These are phyloP conservation scores for Aspergillus bridgeri DNA, from an alignment of 495 filamentous ascomycete genomes.

Conservation along the genomic window DNA sequence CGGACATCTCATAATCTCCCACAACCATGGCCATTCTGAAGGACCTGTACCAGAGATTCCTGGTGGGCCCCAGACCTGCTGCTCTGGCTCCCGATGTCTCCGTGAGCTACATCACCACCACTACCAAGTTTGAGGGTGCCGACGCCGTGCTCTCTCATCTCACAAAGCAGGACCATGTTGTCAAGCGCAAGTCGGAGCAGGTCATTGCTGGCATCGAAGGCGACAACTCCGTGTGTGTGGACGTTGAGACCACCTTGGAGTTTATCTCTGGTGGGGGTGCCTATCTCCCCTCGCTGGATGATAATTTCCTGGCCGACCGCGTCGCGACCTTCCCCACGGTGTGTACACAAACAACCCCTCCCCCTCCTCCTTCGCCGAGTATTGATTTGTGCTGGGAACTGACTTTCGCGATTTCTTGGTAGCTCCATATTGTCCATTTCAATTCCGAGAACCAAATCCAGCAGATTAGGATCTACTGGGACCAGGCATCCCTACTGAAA, in stretches of 20 bases:
- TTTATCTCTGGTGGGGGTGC: slow-evolving; percentile 77
- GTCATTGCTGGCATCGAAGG: slow-evolving; percentile 70
- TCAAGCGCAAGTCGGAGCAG: slow-evolving; percentile 74
- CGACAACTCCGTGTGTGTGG: slow-evolving; percentile 63
- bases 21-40: slow-evolving; percentile 48
- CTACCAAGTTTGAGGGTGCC: slow-evolving; percentile 64
- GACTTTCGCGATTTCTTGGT: slow-evolving; percentile 5
- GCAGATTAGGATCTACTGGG: slow-evolving; percentile 88
- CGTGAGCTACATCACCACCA: slow-evolving; percentile 89
- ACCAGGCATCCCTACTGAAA: slow-evolving; percentile 89
- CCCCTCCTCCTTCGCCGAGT: background rate
- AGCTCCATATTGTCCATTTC: slow-evolving; percentile 92
- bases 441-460: slow-evolving; percentile 70
- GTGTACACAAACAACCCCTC: slow-evolving; percentile 14
- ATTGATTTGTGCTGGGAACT: slow-evolving; percentile 25
- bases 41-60: slow-evolving; percentile 72
- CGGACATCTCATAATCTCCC: slow-evolving; percentile 2
- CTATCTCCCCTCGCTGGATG: slow-evolving; percentile 86
- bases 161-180: slow-evolving; percentile 55
- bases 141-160: slow-evolving; percentile 78
- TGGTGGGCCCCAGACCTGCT: slow-evolving; percentile 62
- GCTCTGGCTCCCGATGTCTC: slow-evolving; percentile 68
- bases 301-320: slow-evolving; percentile 89
- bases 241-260: slow-evolving; percentile 79
- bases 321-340: slow-evolving; percentile 80